Evolutionary conservation across 2,329 filamentous ascomycete genomes (phyloP), one percentile per base, ranked within the genome.

Genomic region (Plenodomus tracheiphilus): DNA sequence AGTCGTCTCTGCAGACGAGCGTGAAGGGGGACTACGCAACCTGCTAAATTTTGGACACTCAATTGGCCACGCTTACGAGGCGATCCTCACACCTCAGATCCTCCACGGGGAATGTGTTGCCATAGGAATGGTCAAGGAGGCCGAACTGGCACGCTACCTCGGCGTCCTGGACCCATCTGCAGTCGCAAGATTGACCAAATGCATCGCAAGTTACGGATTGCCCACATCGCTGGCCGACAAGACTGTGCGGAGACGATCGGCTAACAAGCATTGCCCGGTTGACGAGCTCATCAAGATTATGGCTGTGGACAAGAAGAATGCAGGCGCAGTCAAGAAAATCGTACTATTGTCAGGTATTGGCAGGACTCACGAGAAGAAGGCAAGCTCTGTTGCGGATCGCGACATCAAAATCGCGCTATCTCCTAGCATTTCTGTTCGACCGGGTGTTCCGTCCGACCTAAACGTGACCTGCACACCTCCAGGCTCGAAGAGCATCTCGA

Each of bases 251-350:
- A 89, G 87, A 64, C 77, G 94, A 53, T 92, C 91, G 4, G 92
- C 91, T 1, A 89, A 88, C 44, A 97, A 96, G 74, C 81, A 84
- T 57, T 99, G 94, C 69, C 87, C 89, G 0, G 89, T 97, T 2
- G 89, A 97, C 61, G 82, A 88, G 30, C 75, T 99, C 43, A 81
- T 99, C 47, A 82, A 87, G 58, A 96, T 96, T 70, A 99, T 99
- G 94, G 91, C 88, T 0, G 88, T 99, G 8, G 94, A 99, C 75
- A 99, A 99, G 82, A 99, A 99, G 79, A 99, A 99, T 59, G 89
- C 96, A 38, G 94, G 94, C 2, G 84, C 84, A 50, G 91, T 93
- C 74, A 99, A 99, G 80, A 97, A 96, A 75, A 88, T 99, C 55
- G 93, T 97, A 6, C 82, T 99, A 7, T 80, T 99, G 10, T 92